phyloP scores from a whole-genome alignment of 2,329 filamentous ascomycete genomes.

The Ascocoryne sarcoides region DNA sequence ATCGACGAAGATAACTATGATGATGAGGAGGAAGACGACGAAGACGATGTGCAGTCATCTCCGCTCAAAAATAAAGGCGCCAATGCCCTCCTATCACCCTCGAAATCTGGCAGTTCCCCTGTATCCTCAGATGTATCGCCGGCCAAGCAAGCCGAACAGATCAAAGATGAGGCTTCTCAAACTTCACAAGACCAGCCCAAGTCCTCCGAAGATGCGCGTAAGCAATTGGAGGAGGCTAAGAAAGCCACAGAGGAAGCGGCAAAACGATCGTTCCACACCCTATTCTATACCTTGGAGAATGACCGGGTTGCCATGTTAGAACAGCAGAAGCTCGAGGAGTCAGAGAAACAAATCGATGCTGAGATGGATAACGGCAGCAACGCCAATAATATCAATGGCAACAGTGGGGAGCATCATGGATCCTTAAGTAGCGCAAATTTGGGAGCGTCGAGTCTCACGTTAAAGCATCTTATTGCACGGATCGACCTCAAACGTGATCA shows the following conservation, averaged over 20 bases:
- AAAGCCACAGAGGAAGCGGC: constrained; percentile 84
- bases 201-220: constrained; percentile 78
- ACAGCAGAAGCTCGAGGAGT: constrained; percentile 92
- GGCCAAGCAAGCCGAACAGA: constrained; percentile 46
- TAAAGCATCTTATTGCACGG: constrained; percentile 93
- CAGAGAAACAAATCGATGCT: constrained; percentile 90
- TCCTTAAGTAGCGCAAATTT: constrained; percentile 90
- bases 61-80: constrained; percentile 43
- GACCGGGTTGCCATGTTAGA: constrained; percentile 95
- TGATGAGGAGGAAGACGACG: constrained; percentile 64
- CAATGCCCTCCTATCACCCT: constrained; percentile 53
- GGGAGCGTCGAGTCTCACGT: constrained; percentile 86
- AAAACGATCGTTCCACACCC: constrained; percentile 81
- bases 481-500: constrained; percentile 89
- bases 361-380: constrained; percentile 71
- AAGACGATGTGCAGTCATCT: constrained; percentile 44
- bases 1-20: constrained; percentile 83
- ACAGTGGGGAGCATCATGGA: constrained; percentile 60
- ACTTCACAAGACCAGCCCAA: constrained; percentile 49
- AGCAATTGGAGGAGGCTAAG: constrained; percentile 86
- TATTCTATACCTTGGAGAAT: constrained; percentile 93
- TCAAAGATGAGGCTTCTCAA: constrained; percentile 40
- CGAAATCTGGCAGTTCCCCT: constrained; percentile 60
- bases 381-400: constrained; percentile 40
- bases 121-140: constrained; percentile 42